phyloP scores from a whole-genome alignment of 352 stramenopile genomes.

The Pythium pyrilobum region DNA sequence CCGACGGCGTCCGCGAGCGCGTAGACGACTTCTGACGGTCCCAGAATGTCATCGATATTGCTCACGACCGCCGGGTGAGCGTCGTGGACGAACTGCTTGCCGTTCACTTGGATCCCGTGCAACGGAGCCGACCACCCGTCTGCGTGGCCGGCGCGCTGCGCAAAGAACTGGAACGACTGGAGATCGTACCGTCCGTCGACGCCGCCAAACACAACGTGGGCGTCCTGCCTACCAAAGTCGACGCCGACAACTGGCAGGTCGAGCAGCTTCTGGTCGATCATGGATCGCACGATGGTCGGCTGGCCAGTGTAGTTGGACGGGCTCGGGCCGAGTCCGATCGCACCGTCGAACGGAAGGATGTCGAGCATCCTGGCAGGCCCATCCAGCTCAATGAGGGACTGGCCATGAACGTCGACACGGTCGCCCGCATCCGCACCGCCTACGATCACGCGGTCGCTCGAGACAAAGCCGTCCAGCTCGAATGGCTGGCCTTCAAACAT shows the following conservation, averaged over 20 bases:
- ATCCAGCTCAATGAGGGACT: conserved; percentile 3
- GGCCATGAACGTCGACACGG: background rate
- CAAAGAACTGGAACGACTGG: conserved; percentile 3
- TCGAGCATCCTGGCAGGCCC: background rate
- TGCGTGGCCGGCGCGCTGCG: background rate
- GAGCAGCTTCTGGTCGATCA: conserved; percentile 5
- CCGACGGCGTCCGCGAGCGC: conserved; percentile 6
- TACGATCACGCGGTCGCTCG: background rate
- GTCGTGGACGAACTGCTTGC: background rate
- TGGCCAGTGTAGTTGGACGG: background rate
- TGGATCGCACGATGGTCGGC: conserved; percentile 1
- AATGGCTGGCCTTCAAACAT: background rate
- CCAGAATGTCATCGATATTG: background rate
- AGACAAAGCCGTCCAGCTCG: conserved; percentile 10
- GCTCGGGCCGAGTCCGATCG: background rate
- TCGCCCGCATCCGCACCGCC: background rate
- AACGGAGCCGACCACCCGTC: background rate
- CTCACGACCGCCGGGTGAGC: background rate
- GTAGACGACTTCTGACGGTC: conserved; percentile 5
- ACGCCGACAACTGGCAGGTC: conserved; percentile 3
- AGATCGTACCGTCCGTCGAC: conserved; percentile 1
- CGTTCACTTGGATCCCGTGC: background rate
- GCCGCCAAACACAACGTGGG: conserved; percentile 10
- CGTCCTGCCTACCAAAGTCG: background rate
- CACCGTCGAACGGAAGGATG: background rate